A percentile compares a stretch with the other conserved stretches of the same genome.
Evolutionary conservation across 345 rosid genomes (phyloP).

Genomic region (Turritis glabra): DNA sequence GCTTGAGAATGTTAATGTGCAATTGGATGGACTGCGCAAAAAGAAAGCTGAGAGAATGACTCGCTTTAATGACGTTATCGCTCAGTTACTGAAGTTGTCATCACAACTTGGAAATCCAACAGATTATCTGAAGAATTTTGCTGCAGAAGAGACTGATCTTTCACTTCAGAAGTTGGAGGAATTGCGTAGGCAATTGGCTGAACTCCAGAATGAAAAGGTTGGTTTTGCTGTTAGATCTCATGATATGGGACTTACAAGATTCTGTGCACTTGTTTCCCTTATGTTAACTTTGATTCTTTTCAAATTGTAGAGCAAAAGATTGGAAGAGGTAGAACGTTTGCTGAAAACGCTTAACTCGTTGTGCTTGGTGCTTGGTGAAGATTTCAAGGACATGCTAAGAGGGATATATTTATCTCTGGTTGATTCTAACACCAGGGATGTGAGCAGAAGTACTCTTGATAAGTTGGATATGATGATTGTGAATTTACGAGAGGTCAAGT

Average conservation of each 20-base stretch:
- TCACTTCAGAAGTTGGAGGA: slow-evolving; percentile 58
- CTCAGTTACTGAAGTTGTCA: slow-evolving; percentile 49
- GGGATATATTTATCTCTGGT: slow-evolving; percentile 54
- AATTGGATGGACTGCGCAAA: slow-evolving; percentile 48
- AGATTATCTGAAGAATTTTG: slow-evolving; percentile 33
- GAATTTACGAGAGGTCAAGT: slow-evolving; percentile 51
- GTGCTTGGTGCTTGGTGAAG: slow-evolving; percentile 65
- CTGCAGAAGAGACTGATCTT: slow-evolving; percentile 51
- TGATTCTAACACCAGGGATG: slow-evolving; percentile 46
- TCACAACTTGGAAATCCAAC: slow-evolving; percentile 46
- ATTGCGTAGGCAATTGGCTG: slow-evolving; percentile 42
- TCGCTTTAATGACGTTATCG: slow-evolving; percentile 51
- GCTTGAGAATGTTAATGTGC: slow-evolving; percentile 42
- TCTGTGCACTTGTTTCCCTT: not conserved
- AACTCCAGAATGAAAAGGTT: slow-evolving; percentile 68
- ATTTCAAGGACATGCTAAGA: slow-evolving; percentile 42
- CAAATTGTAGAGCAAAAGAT: slow-evolving; percentile 46
- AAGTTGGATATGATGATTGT: slow-evolving; percentile 49
- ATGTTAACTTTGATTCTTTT: not conserved
- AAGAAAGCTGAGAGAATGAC: slow-evolving; percentile 50
- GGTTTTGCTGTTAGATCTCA: not conserved
- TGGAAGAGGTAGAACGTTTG: slow-evolving; percentile 49
- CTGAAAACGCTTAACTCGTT: slow-evolving; percentile 47
- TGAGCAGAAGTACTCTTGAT: slow-evolving; percentile 50
- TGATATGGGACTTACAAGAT: not conserved